Percentiles rank a stretch among this genome's conserved stretches.
phyloP scores from a whole-genome alignment of 768 basidiomycete species.

The Boletales sp. region DNA sequence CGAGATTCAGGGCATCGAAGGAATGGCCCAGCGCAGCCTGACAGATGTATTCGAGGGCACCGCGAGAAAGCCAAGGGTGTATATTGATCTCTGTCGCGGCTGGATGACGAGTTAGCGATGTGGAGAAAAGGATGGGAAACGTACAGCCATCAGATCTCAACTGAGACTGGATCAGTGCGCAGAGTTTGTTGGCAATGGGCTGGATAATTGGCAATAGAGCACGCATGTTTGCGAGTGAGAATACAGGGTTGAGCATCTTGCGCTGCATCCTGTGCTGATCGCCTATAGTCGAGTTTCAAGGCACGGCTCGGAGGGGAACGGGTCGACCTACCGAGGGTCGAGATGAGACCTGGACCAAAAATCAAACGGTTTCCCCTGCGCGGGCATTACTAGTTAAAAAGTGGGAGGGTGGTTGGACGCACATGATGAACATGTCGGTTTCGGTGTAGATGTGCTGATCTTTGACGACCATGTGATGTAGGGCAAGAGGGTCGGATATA shows the following conservation, averaged over 20 bases:
- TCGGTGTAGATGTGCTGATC: conserved; percentile 37
- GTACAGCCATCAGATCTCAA: conserved; percentile 23
- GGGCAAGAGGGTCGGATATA: conserved; percentile 36
- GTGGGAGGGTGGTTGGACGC: neutral
- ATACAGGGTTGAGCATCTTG: conserved; percentile 34
- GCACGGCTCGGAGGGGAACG: neutral
- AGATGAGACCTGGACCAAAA: conserved; percentile 37
- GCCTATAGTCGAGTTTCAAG: conserved; percentile 13
- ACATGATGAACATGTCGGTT: conserved; percentile 34
- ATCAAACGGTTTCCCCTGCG: conserved; percentile 27
- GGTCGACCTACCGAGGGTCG: conserved; percentile 31
- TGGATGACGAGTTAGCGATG: neutral
- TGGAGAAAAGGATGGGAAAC: neutral
- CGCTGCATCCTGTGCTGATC: conserved; percentile 31
- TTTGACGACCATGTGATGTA: conserved; percentile 37
- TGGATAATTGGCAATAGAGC: conserved; percentile 29
- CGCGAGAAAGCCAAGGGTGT: conserved; percentile 30
- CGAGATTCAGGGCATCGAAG: conserved; percentile 27
- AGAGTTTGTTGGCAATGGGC: conserved; percentile 30
- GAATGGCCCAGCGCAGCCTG: conserved; percentile 33
- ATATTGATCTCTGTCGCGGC: conserved; percentile 31
- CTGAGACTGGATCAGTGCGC: conserved; percentile 15
- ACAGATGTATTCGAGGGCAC: conserved; percentile 35
- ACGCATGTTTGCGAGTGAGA: conserved; percentile 30
- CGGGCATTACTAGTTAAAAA: neutral